Evolutionary conservation across 2,329 filamentous ascomycete genomes (phyloP), one percentile per base, ranked within the genome.

Genomic region (Hirsutella rhossiliensis): DNA sequence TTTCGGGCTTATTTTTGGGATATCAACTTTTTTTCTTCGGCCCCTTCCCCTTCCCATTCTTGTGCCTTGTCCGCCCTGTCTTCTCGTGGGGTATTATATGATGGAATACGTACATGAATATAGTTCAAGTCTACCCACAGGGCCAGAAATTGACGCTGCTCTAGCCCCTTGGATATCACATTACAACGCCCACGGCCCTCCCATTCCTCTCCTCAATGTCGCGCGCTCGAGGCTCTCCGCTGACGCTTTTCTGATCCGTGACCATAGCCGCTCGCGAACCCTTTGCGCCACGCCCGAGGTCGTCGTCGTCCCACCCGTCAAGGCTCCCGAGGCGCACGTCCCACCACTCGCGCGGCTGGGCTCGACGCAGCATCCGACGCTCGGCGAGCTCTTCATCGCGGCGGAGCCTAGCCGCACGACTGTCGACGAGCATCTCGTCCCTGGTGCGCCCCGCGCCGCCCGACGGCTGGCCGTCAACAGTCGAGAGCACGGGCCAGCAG

Each of bases 361-460:
- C 17, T 11, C 47, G 46, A 13, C 45, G 45, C 11, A 49, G 39
- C 50, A 58, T 48, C 15, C 57, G 52, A 54, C 63, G 54, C 47
- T 64, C 61, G 5, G 57, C 61, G 27, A 65, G 53, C 53, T 77
- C 75, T 46, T 64, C 62, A 7, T 73, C 66, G 29, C 74, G 60
- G 38, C 75, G 61, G 45, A 59, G 55, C 45, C 71, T 65, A 11
- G 75, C 73, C 17, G 65, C 59, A 45, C 64, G 59, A 3, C 70
- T 68, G 45, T 78, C 73, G 38, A 71, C 60, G 11, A 66, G 61
- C 66, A 74, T 68, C 52, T 77, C 72, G 47, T 76, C 72, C 41
- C 69, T 60, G 8, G 70, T 72, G 36, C 69, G 64, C 12, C 73
- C 73, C 1, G 53, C 63, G 40, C 49, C 48, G 36, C 48, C 49